Evolutionary conservation across 2,329 filamentous ascomycete genomes (phyloP), one percentile per base, ranked within the genome.

Genomic region (Aspergillus aculeatus): DNA sequence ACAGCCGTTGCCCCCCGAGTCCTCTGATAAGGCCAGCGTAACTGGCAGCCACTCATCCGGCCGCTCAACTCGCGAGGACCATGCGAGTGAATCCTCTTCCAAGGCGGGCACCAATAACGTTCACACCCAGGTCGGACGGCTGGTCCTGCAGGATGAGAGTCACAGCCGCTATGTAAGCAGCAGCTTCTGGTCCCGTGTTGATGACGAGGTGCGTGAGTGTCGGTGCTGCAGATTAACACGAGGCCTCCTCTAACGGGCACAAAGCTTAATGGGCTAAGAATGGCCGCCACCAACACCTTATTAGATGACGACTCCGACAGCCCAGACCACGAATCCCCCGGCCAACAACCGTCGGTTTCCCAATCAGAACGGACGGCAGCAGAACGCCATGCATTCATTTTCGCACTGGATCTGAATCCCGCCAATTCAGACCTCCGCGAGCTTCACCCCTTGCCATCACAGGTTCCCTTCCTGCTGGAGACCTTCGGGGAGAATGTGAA

Each of bases 401-500:
- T 49, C 47, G 47, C 21, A 4, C 21, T 49, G 47, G 23, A 26
- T 49, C 11, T 23, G 21, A 12, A 49, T 23, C 6, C 47, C 19
- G 11, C 19, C 21, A 49, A 7, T 49, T 21, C 47, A 3, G 24
- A 49, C 21, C 47, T 49, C 3, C 47, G 47, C 19, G 47, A 49
- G 47, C 47, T 49, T 9, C 47, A 49, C 10, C 47, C 47, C 19
- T 7, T 49, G 12, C 47, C 47, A 1, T 49, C 47, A 7, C 47
- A 49, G 21, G 23, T 49, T 3, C 19, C 47, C 11, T 49, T 49
- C 16, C 7, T 49, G 47, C 19, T 49, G 21, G 47, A 49, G 14
- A 49, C 47, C 12, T 49, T 49, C 16, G 24, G 21, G 47, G 47
- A 49, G 47, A 49, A 26, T 26, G 24, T 86, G 11, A 84, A 86